A percentile compares a stretch with the other conserved stretches of the same genome.
phyloP scores from a whole-genome alignment of 495 filamentous ascomycete genomes.

The Physcia stellaris region DNA sequence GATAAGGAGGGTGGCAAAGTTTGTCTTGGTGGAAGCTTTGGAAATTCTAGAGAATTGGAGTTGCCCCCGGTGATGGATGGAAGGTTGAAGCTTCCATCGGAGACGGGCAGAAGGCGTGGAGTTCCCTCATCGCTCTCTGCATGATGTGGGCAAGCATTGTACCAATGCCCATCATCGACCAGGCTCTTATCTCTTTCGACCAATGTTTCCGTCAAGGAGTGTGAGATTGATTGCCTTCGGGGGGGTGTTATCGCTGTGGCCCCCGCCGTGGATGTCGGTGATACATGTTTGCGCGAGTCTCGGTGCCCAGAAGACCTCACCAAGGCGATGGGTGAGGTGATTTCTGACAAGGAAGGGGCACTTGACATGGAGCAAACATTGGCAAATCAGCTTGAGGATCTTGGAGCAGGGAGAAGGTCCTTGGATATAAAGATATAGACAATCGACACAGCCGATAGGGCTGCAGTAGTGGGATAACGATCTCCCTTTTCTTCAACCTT shows the following conservation, averaged over 20 bases:
- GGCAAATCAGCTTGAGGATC: too few species aligned
- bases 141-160: conserved; percentile 20
- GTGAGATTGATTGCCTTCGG: conserved; percentile 23
- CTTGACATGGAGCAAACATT: conserved; percentile 46
- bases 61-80: conserved; percentile 5
- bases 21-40: neutral
- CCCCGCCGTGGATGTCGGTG: conserved; percentile 19
- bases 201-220: conserved; percentile 17
- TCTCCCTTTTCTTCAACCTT: too few species aligned
- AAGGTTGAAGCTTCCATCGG: conserved; percentile 7
- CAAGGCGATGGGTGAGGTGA: conserved; percentile 33
- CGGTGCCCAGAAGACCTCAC: conserved; percentile 30
- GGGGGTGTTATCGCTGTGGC: conserved; percentile 29
- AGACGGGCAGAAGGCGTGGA: conserved; percentile 31
- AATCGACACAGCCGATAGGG: too few species aligned
- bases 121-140: conserved; percentile 30
- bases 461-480: too few species aligned
- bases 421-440: too few species aligned
- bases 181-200: neutral
- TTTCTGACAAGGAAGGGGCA: conserved; percentile 32
- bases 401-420: too few species aligned
- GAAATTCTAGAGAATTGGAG: conserved; percentile 1
- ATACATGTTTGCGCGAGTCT: conserved; percentile 29
- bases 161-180: conserved; percentile 23
- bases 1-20: neutral